Percentiles rank a stretch among this genome's conserved stretches.
phyloP scores from a whole-genome alignment of 2,329 filamentous ascomycete species.

The Diaporthe aspalathi region DNA sequence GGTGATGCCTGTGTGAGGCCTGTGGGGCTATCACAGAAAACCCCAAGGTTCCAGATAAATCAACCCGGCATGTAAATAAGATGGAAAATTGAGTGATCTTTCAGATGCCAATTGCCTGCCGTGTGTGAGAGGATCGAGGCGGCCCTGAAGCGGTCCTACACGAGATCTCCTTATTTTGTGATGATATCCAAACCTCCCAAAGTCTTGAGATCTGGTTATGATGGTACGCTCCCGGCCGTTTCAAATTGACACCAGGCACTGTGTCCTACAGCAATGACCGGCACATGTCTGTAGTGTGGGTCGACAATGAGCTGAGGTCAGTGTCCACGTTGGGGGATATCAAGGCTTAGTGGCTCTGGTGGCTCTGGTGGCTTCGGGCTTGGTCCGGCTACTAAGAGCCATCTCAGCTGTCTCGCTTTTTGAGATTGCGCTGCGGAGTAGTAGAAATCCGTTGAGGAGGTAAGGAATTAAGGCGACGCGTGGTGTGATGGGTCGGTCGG shows the following conservation, averaged over 20 bases:
- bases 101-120: not conserved
- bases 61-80: not conserved
- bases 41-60: not conserved
- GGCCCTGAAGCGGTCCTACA: not conserved
- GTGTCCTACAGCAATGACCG: not conserved
- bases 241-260: not conserved
- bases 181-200: not conserved
- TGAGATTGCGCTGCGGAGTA: not conserved
- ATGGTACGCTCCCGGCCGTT: not conserved
- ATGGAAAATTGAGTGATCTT: not conserved
- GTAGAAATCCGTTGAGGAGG: not conserved
- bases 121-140: not conserved
- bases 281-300: not conserved
- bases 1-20: not conserved
- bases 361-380: slow-evolving; percentile 1
- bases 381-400: not conserved
- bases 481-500: slow-evolving; percentile 9
- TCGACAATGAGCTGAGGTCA: not conserved
- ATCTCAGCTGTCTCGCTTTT: not conserved
- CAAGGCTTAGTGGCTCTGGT: not conserved
- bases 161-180: not conserved
- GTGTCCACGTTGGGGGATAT: not conserved
- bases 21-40: not conserved
- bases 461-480: not conserved
- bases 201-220: not conserved